Base-by-base conservation (phyloP, 176 grass and related monocot species). In the Phoenix roebelenii region DNA sequence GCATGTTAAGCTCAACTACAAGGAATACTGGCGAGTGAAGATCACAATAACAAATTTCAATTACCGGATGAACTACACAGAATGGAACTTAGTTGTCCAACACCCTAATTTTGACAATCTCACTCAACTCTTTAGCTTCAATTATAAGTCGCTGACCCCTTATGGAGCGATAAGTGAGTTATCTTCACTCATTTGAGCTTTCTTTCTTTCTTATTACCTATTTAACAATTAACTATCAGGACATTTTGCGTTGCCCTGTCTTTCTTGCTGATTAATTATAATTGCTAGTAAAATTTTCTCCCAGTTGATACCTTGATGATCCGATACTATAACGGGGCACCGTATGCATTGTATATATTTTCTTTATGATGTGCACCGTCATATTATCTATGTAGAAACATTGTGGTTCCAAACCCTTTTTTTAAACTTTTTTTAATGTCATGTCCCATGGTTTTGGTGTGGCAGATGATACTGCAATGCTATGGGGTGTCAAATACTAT, bases 1-100 rank as follows among this genome's bases (percentile, higher is more conserved):
- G 89, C 89, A 93, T 81, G 89, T 82, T 56, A 84, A 81, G 57
- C 75, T 81, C 63, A 84, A 93, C 67, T 93, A 87, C 20, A 78
- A 51, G 56, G 84, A 87, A 23, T 93, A 87, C 29, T 84, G 84
- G 84, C 79, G 84, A 22, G 80, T 93, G 25, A 93, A 93, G 52
- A 60, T 87, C 16, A 75, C 74, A 2, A 25, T 87, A 64, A 67
- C 89, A 50, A 93, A 93, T 63, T 93, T 73, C 50, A 93, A 93
- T 70, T 87, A 87, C 67, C 48, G 80, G 59, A 88, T 81, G 80
- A 93, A 93, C 71, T 93, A 93, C 71, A 78, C 70, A 0, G 77
- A 84, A 67, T 93, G 84, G 84, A 93, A 88, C 72, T 59, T 88
- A 52, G 89, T 88, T 16, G 74, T 72, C 52, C 77, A 79, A 26